Evolutionary conservation across 768 basidiomycete genomes (phyloP), one percentile per base, ranked within the genome.

Genomic region (Trametes cubensis): DNA sequence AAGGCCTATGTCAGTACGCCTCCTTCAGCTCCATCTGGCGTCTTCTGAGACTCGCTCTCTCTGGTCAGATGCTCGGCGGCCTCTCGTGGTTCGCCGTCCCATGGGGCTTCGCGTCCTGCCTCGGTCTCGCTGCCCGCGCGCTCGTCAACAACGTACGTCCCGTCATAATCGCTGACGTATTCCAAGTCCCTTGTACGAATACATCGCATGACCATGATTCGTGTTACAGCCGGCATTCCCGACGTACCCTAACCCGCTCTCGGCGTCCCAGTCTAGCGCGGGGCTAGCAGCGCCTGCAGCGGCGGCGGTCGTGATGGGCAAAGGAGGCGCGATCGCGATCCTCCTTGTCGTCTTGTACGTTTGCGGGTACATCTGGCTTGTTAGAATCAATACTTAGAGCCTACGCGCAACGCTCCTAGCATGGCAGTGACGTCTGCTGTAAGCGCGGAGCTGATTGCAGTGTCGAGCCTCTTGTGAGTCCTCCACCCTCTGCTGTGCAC

Each of bases 71-170:
- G 77, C 74, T 85, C 30, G 84, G 85, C 4, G 84, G 83, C 6
- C 68, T 85, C 34, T 83, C 83, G 1, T 85, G 84, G 84, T 76
- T 79, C 42, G 74, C 76, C 4, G 75, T 79, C 13, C 80, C 80
- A 4, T 79, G 76, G 71, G 75, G 74, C 3, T 78, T 80, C 60
- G 78, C 76, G n/a, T 79, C 78, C 0, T 74, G 75, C 21, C 70
- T 78, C 46, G 79, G 79, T n/a, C 72, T 80, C 11, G 72, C 69
- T 0, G 74, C 73, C 0, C 69, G 72, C 15, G 75, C 75, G 0
- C 63, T 76, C 20, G 62, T 68, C 26, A 66, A 63, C 49, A 66
- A 71, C 57, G 71, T 71, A n/a, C 11, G 66, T 65, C 57, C 46
- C 66, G 71, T 49, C 66, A 71, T 7, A 4, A 3, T 28, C 28